Conservation (phyloP, 768 basidiomycete species). For the Lactarius pseudohatsudake region DNA sequence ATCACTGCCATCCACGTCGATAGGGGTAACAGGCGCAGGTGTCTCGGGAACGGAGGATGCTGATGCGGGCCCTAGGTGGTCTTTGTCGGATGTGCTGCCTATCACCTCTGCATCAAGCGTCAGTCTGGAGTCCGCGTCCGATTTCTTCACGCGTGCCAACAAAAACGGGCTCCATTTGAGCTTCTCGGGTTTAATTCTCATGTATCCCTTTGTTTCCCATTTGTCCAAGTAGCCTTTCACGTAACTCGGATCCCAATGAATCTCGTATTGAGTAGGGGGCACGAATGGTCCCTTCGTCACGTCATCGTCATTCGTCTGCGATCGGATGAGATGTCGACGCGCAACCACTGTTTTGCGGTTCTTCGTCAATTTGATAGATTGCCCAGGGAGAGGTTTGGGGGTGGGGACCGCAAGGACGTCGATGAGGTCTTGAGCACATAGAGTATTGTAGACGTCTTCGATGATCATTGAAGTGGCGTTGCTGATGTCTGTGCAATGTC, state of each 20-base stretch:
- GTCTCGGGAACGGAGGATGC: conserved; percentile 26
- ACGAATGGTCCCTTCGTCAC: conserved; percentile 55
- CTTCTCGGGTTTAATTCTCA: conserved; percentile 74
- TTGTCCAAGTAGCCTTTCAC: conserved; percentile 63
- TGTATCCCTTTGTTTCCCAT: conserved; percentile 78
- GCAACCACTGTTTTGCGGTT: conserved; percentile 66
- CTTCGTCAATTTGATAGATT: conserved; percentile 71
- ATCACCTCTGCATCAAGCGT: conserved; percentile 15
- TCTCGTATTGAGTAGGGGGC: conserved; percentile 67
- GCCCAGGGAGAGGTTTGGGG: conserved; percentile 69
- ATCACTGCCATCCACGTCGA: conserved; percentile 18
- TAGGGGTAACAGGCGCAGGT: conserved; percentile 25
- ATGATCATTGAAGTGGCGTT: conserved; percentile 84
- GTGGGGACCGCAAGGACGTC: conserved; percentile 49
- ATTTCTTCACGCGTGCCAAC: conserved; percentile 48
- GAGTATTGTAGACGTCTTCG: conserved; percentile 80
- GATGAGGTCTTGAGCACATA: conserved; percentile 77
- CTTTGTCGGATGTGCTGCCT: conserved; percentile 22
- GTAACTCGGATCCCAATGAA: conserved; percentile 67
- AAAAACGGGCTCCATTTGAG: conserved; percentile 96
- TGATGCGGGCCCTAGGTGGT: conserved; percentile 18
- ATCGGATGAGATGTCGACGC: conserved; percentile 60
- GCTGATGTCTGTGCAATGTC: conserved; percentile 64
- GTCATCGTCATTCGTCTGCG: conserved; percentile 48
- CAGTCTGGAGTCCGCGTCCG: conserved; percentile 28